A percentile compares a stretch with the other conserved stretches of the same genome.
Evolutionary conservation across 2,329 filamentous ascomycete species (phyloP).

Genomic region (Colletotrichum eleusines): DNA sequence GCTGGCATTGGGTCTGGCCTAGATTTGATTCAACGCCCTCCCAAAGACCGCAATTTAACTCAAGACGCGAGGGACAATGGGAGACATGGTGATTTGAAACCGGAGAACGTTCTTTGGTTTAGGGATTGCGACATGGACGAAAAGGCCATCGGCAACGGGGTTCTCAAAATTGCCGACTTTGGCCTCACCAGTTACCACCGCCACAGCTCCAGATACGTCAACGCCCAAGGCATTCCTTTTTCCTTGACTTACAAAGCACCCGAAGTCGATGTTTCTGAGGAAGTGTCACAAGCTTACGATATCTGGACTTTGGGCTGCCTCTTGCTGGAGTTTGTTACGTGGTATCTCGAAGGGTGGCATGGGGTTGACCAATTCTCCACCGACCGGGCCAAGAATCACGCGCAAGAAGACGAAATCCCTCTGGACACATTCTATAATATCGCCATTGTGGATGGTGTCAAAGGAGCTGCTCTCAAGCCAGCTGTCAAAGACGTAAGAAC

Average conservation of each 20-base stretch:
- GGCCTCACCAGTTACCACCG: neutral
- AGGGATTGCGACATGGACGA: neutral
- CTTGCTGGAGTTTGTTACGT: conserved; percentile 4
- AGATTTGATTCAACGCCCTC: neutral
- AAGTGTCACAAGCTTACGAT: neutral
- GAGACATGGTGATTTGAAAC: neutral
- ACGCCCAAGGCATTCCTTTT: accelerated
- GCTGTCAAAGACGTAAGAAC: neutral
- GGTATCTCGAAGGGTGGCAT: neutral
- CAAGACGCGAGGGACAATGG: neutral
- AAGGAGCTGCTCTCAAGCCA: neutral
- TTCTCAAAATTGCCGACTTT: conserved; percentile 1
- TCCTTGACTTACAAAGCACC: neutral
- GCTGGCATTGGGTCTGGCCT: neutral
- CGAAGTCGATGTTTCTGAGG: neutral
- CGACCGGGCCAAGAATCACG: neutral
- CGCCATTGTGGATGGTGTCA: neutral
- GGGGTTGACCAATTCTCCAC: neutral
- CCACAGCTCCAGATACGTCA: neutral
- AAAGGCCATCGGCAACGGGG: neutral
- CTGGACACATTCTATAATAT: neutral
- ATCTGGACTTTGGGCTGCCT: conserved; percentile 3
- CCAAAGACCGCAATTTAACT: neutral
- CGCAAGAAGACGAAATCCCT: neutral
- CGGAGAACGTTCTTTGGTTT: neutral